Base-by-base conservation (phyloP, 768 basidiomycete genomes). In the Tylopilus plumbeoviolaceoides region DNA sequence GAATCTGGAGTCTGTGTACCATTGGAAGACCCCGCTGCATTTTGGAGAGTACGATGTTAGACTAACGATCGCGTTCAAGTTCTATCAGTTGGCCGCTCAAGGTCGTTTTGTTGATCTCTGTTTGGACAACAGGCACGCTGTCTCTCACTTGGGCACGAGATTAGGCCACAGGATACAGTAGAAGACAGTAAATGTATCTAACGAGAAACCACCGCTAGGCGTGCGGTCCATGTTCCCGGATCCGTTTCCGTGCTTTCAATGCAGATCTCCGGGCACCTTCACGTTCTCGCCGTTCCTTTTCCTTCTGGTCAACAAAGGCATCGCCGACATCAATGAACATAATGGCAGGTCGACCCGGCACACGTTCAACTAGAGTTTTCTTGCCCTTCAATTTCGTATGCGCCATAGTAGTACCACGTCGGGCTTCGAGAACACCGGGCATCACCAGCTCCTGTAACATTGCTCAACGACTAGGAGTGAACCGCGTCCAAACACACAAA, bases 1-100 rank as follows among this genome's bases (percentile, higher is more conserved):
- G 12, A 38, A 48, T 10, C 38, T 28, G 30, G 25, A 54, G 20
- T 30, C 21, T n/a, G 44, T 64, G 47, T 68, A 88, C 88, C 85
- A 90, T 89, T 44, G 85, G 85, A 63, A 91, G 78, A 59, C 81
- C 81, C 57, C 89, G 86, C 72, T 91, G 90, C 91, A 92, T 92
- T 78, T 82, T 85, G 67, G 44, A 46, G 50, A 50, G 47, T 25
- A 18, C 49, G 50, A 58, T 59, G 46, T 55, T 5, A 30, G 50
- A 50, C 25, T 36, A 44, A n/a, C 25, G 43, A 55, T 57, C 53
- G 44, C 36, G 44, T 35, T 39, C 44, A 42, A 52, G 44, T 35
- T 39, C 44, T 44, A 52, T 57, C 50, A 49, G 35, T 7, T 7
- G 8, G 33, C 12, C 11, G 11, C 6, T 15, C 33, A 15, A 15